phyloP scores from a whole-genome alignment of 73 alveolate genomes.

The Tetrahymena thermophila region DNA sequence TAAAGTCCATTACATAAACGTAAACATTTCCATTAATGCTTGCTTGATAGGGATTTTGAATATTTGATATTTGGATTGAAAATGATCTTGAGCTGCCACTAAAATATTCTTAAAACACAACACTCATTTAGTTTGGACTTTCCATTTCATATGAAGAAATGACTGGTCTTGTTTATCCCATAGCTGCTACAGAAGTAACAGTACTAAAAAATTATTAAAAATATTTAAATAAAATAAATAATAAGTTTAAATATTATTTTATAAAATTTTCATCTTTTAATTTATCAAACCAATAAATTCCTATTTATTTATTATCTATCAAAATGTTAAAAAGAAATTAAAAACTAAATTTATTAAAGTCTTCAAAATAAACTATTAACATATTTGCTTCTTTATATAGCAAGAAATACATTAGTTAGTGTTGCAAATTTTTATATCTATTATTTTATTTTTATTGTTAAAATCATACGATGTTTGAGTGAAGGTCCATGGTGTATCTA shows the following conservation, averaged over 20 bases:
- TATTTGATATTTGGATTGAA: not conserved
- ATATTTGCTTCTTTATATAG: not conserved
- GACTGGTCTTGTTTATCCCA: not conserved
- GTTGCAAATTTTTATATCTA: not conserved
- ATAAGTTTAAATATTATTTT: not conserved
- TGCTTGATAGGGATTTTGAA: not conserved
- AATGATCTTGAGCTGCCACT: not conserved
- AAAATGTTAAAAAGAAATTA: too few relatives aligned
- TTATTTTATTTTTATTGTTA: not conserved
- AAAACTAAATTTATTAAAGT: too few relatives aligned
- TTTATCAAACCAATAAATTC: too few relatives aligned
- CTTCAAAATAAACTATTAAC: too few relatives aligned
- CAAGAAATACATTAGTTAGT: not conserved
- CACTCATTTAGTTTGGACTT: conserved; percentile 1
- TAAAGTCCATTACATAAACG: not conserved
- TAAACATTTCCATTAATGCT: not conserved
- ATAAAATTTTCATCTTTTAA: too few relatives aligned
- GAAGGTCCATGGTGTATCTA: not conserved
- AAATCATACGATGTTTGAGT: not conserved
- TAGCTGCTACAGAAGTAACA: not conserved
- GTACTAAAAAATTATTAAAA: not conserved
- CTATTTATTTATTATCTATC: too few relatives aligned
- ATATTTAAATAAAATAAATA: not conserved
- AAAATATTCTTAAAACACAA: not conserved
- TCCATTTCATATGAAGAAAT: not conserved